A percentile compares a stretch with the other conserved stretches of the same genome.
Conservation (phyloP, 2,329 filamentous ascomycete genomes). For the Stagonosporopsis tanaceti region DNA sequence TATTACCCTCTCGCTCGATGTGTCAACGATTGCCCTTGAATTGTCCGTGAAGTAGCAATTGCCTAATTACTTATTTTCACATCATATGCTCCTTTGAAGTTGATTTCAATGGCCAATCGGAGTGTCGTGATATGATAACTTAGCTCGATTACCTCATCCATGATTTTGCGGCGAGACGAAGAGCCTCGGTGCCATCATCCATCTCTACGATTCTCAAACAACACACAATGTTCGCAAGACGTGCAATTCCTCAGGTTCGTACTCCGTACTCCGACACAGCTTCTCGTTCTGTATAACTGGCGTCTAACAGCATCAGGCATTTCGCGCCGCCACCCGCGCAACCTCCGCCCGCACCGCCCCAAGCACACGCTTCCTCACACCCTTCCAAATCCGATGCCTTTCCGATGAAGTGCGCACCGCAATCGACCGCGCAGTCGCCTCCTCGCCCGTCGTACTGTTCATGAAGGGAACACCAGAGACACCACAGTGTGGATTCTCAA, state of each 20-base stretch:
- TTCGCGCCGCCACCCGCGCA: constrained; percentile 46
- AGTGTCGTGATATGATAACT: constrained; percentile 22
- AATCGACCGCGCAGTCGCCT: constrained; percentile 88
- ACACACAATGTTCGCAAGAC: constrained; percentile 49
- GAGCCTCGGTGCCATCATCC: constrained; percentile 31
- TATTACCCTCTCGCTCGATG: too few species aligned
- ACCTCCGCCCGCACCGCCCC: constrained; percentile 38
- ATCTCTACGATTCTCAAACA: constrained; percentile 22
- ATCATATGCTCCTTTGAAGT: neutral
- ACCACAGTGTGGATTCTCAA: constrained; percentile 95
- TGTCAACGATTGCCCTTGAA: neutral
- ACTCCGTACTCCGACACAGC: neutral
- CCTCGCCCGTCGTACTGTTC: constrained; percentile 93
- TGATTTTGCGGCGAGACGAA: constrained; percentile 32
- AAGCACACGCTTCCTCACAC: constrained; percentile 55
- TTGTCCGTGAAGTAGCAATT: neutral
- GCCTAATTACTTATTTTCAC: too few species aligned
- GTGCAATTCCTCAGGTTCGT: constrained; percentile 47
- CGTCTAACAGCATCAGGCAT: constrained; percentile 35
- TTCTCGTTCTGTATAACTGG: neutral
- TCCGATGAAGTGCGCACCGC: constrained; percentile 81
- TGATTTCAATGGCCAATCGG: constrained; percentile 4
- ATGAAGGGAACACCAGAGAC: constrained; percentile 99
- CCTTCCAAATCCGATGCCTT: constrained; percentile 69
- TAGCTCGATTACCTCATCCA: constrained; percentile 37